Conservation (phyloP, 768 basidiomycete species). For the Rhizopogon roseolus region DNA sequence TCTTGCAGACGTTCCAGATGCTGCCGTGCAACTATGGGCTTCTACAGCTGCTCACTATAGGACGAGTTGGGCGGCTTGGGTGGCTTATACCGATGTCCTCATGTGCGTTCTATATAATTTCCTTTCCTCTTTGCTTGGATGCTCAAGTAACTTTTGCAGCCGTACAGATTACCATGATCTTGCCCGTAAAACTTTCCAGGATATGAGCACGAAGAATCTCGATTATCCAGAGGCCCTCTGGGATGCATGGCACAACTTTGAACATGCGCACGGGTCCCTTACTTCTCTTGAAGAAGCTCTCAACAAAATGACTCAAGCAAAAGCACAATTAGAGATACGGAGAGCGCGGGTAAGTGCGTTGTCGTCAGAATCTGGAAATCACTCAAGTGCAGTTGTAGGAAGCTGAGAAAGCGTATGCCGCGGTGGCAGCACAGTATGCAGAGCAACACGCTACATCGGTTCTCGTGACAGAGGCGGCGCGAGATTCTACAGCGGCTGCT, state of each 20-base stretch:
- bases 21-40: conserved; percentile 60
- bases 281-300: conserved; percentile 58
- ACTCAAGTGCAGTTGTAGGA: conserved; percentile 35
- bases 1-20: conserved; percentile 44
- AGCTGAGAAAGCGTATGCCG: conserved; percentile 54
- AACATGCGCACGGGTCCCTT: conserved; percentile 75
- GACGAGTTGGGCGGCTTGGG: conserved; percentile 73
- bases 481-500: conserved; percentile 3
- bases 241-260: conserved; percentile 88
- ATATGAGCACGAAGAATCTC: conserved; percentile 64
- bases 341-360: conserved; percentile 52
- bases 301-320: conserved; percentile 62
- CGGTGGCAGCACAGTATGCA: conserved; percentile 42
- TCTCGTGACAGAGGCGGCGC: conserved; percentile 8
- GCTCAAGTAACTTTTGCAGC: conserved; percentile 25
- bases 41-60: conserved; percentile 62
- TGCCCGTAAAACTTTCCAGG: conserved; percentile 64
- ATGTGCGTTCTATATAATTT: conserved; percentile 42
- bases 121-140: conserved; percentile 3
- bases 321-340: conserved; percentile 53
- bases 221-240: conserved; percentile 97
- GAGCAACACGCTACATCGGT: conserved; percentile 34
- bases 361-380: not conserved
- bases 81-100: conserved; percentile 65
- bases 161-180: conserved; percentile 49